phyloP scores from a whole-genome alignment of 148 eudicot species.

The Diospyros lotus region DNA sequence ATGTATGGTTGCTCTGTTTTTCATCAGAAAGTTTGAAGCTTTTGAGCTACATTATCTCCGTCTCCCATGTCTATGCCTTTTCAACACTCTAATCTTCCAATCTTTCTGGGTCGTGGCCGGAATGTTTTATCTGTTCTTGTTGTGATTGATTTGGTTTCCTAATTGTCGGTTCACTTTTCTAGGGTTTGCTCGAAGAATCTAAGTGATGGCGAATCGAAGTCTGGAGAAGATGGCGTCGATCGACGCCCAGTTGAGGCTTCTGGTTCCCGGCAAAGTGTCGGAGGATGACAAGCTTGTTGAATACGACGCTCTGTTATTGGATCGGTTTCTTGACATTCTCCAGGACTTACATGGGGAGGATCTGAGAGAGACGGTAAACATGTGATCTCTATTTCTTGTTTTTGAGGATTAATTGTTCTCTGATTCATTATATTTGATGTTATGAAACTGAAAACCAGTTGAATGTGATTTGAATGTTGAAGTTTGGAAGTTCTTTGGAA shows the following conservation, averaged over 20 bases:
- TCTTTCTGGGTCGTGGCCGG: conserved; percentile 6
- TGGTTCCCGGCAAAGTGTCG: conserved; percentile 70
- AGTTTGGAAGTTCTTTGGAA: neutral
- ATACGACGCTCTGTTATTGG: conserved; percentile 71
- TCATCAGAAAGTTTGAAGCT: neutral
- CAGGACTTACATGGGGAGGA: conserved; percentile 82
- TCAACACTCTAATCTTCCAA: neutral
- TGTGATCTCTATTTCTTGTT: neutral
- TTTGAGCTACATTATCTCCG: neutral
- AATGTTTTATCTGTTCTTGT: neutral
- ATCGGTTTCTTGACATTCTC: conserved; percentile 76
- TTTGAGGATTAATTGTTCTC: neutral
- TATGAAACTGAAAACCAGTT: no score
- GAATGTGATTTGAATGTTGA: neutral
- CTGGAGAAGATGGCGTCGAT: conserved; percentile 71
- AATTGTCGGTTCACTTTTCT: neutral
- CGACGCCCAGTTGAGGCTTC: conserved; percentile 65
- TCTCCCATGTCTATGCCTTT: neutral
- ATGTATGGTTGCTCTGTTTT: neutral
- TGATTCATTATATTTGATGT: neutral
- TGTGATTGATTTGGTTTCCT: neutral
- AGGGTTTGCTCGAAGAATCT: neutral
- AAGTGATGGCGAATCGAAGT: conserved; percentile 36
- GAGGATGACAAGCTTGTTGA: conserved; percentile 82
- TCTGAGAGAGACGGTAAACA: conserved; percentile 57